Percentiles rank a stretch among this genome's conserved stretches.
Conservation (phyloP, 176 grass and related monocot genomes). For the Phyllostachys edulis region DNA sequence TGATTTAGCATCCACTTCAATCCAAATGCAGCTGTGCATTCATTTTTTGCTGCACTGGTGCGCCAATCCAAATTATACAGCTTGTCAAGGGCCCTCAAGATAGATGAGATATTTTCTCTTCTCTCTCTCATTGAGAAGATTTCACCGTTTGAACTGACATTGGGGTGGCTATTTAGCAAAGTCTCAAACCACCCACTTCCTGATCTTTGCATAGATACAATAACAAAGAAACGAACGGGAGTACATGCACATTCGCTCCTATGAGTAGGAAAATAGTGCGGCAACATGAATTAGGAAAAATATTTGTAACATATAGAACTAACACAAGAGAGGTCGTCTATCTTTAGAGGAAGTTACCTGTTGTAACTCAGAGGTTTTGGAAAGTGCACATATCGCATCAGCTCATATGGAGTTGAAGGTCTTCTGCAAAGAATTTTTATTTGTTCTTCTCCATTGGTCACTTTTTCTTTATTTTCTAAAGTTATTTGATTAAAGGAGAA, state of each 20-base stretch:
- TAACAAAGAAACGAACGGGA: conserved; percentile 74
- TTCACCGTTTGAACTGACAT: conserved; percentile 91
- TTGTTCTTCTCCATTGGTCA: background rate
- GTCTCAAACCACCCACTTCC: conserved; percentile 98
- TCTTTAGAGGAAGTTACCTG: conserved; percentile 41
- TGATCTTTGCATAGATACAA: conserved; percentile 94
- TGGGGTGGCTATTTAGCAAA: conserved; percentile 90
- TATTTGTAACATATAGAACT: background rate
- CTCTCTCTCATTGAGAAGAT: conserved; percentile 64
- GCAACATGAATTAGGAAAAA: conserved; percentile 14
- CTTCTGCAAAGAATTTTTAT: conserved; percentile 36
- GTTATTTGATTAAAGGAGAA: conserved; percentile 65
- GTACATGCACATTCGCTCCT: conserved; percentile 71
- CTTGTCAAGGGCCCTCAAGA: conserved; percentile 62
- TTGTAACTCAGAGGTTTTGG: conserved; percentile 63
- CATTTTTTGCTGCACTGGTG: conserved; percentile 84
- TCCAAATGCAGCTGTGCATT: conserved; percentile 84
- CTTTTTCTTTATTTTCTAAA: conserved; percentile 42
- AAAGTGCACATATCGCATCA: conserved; percentile 67
- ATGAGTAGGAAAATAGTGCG: background rate
- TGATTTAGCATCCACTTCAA: conserved; percentile 99
- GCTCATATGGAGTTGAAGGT: conserved; percentile 37
- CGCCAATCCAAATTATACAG: conserved; percentile 80
- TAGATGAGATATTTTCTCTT: conserved; percentile 52
- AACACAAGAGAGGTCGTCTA: background rate